Conservation (phyloP, 139 green algal species). For the Chlorella sp. region DNA sequence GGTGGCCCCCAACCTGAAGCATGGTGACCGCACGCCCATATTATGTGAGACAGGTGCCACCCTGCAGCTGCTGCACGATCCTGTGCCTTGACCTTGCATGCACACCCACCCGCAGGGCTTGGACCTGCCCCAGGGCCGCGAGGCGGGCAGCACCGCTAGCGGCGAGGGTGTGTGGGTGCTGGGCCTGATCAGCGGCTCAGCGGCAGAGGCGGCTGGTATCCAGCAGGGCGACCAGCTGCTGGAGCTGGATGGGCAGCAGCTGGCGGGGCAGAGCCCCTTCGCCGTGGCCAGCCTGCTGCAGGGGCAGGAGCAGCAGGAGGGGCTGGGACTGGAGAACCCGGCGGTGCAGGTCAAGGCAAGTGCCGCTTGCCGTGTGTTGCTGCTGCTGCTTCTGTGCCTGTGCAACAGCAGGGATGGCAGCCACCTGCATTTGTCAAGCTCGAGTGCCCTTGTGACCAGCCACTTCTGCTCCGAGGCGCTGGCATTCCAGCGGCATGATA, state of each 20-base stretch:
- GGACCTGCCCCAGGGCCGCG: conserved; percentile 7
- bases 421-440: no score
- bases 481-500: no score
- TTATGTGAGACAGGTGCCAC: no score
- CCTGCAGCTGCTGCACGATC: no score
- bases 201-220: conserved; percentile 79
- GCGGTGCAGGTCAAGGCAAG: conserved; percentile 45
- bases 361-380: background rate
- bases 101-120: conserved; percentile 4
- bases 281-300: conserved; percentile 61
- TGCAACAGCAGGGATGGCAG: no score
- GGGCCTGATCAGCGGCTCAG: conserved; percentile 82
- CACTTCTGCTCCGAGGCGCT: no score
- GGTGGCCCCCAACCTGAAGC: no score
- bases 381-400: background rate
- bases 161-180: conserved; percentile 78
- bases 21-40: no score
- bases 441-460: no score
- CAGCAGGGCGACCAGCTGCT: conserved; percentile 90
- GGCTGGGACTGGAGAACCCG: background rate
- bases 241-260: conserved; percentile 62
- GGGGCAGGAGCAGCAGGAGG: conserved; percentile 23
- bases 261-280: conserved; percentile 70
- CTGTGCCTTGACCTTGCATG: background rate
- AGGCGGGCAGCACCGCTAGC: background rate